These are phyloP conservation scores for Populus davidiana DNA, from an alignment of 345 rosid species.

Conservation along the genomic window DNA sequence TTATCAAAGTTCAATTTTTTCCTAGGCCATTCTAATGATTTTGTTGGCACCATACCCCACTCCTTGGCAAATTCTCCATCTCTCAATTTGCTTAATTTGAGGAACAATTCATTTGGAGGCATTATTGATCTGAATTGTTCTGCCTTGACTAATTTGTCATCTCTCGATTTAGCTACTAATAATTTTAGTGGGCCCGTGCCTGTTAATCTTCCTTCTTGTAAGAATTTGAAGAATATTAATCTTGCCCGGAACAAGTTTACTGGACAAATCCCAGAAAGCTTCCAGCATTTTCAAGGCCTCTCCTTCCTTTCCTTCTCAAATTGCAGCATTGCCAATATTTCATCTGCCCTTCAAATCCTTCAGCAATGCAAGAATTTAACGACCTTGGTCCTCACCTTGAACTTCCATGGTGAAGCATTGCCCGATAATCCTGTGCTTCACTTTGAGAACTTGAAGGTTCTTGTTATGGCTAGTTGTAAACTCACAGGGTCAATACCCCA, in stretches of 20 bases:
- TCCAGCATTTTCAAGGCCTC: conserved; percentile 49
- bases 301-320: conserved; percentile 63
- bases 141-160: conserved; percentile 47
- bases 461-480: conserved; percentile 57
- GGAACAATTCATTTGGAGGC: conserved; percentile 71
- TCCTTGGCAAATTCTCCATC: conserved; percentile 52
- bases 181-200: conserved; percentile 55
- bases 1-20: conserved; percentile 37
- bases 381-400: conserved; percentile 59
- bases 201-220: conserved; percentile 51
- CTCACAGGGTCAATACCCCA: conserved; percentile 61
- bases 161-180: conserved; percentile 69
- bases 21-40: conserved; percentile 46
- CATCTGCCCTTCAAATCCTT: conserved; percentile 53
- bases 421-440: conserved; percentile 43
- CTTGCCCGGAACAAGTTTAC: conserved; percentile 60
- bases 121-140: conserved; percentile 51
- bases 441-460: conserved; percentile 58
- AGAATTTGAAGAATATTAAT: conserved; percentile 45
- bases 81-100: conserved; percentile 52
- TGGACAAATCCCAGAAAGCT: conserved; percentile 64
- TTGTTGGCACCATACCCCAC: conserved; percentile 53
- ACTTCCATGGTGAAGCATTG: conserved; percentile 55
- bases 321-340: conserved; percentile 49
- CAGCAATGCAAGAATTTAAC: conserved; percentile 63